These are phyloP conservation scores for Flaveria robusta DNA, from an alignment of 129 eudicot species.

Conservation along the genomic window DNA sequence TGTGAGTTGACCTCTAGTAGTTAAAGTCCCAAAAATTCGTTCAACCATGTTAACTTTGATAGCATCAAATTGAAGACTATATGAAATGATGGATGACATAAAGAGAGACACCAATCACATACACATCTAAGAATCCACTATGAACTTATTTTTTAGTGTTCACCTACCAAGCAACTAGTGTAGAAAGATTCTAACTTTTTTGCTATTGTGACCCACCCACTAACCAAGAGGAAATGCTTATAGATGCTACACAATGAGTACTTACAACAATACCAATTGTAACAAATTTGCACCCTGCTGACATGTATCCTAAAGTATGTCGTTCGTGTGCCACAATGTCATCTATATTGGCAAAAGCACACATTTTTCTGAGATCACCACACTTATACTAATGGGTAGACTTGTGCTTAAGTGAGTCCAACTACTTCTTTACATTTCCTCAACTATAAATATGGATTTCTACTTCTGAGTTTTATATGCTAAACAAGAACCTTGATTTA, in stretches of 20 bases:
- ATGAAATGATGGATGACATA: too few species aligned
- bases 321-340: neutral
- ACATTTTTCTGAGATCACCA: conserved; percentile 25
- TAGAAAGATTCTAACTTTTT: conserved; percentile 7
- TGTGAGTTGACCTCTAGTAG: too few species aligned
- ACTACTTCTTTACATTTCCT: neutral
- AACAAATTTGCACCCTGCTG: neutral
- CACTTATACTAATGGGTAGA: conserved; percentile 28
- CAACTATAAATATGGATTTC: conserved; percentile 18
- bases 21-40: too few species aligned
- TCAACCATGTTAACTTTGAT: too few species aligned
- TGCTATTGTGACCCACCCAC: neutral
- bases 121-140: too few species aligned
- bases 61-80: too few species aligned
- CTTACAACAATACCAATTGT: conserved; percentile 1
- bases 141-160: neutral
- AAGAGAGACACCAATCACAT: too few species aligned
- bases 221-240: neutral
- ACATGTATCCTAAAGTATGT: neutral
- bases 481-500: neutral
- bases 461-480: neutral
- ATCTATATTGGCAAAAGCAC: conserved; percentile 5
- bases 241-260: neutral
- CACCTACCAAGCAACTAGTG: neutral
- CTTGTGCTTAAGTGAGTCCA: conserved; percentile 12